Evolutionary conservation across 1,284 basidiomycete genomes (phyloP), one percentile per base, ranked within the genome.

Genomic region (Stygiomarasmius scandens): DNA sequence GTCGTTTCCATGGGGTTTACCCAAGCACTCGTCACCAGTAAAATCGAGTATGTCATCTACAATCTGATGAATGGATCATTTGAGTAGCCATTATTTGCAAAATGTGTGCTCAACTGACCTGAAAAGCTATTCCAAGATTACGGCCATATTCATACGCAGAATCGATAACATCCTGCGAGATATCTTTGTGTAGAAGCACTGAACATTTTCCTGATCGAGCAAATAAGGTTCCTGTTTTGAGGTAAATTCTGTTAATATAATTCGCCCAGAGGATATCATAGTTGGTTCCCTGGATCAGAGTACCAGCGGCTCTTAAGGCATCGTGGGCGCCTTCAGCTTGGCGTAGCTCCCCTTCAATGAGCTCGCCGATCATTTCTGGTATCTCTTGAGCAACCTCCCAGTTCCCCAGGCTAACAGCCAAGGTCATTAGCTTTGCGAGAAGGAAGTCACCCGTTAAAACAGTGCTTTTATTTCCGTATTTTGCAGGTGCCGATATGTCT

Each of bases 391-490:
- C 43, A 19, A 44, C 43, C 16, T 44, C 43, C 43, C n/a, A 19
- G 5, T 5, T 82, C 0, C 90, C 87, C 3, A 95, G 76, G 9
- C 92, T 77, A 0, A 89, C 84, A 1, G 94, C 77, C 0, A 89
- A 85, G 6, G 90, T 84, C 50, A 85, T 89, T 1, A 92, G 86
- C 34, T 92, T 81, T 4, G 89, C 92, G 16, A 95, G 81, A 19
- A 95, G 71, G 74, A 94, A 94, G 71, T 94, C 92, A 19, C 92
- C 92, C 0, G 86, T 90, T 20, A 95, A 80, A 61, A 95, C 84
- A 19, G 89, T 80, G 3, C 93, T 77, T 70, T 94, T 94, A 79
- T 92, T 93, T 23, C 92, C 91, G 67, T 92, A 94, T 11, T 83
- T 23, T 6, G 16, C 16, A 0, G 92, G 92, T 0, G 90, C 90